Conservation (phyloP, 768 basidiomycete species). For the Serendipita sp. region DNA sequence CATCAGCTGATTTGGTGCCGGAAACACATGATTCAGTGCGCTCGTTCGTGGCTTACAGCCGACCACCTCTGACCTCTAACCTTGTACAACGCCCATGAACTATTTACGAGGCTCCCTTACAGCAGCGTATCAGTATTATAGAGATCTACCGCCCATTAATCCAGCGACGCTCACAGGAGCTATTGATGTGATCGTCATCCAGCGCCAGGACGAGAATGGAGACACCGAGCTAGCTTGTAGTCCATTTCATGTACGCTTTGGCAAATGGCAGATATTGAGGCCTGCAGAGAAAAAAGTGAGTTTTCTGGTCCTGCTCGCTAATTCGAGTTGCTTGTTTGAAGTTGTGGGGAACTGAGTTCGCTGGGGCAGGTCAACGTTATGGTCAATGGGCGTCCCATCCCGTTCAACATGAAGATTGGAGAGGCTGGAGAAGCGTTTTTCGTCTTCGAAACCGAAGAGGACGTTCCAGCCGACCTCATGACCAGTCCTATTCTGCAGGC, state of each 20-base stretch:
- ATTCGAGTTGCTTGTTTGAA: neutral
- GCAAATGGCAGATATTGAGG: constrained; percentile 88
- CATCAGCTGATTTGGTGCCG: too few relatives aligned
- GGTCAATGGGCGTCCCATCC: constrained; percentile 73
- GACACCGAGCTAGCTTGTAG: constrained; percentile 67
- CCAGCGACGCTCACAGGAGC: constrained; percentile 95
- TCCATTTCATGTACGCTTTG: constrained; percentile 95
- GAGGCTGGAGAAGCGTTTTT: constrained; percentile 99
- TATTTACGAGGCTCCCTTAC: constrained; percentile 75
- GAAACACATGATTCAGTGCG: too few relatives aligned
- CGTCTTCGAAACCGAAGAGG: constrained; percentile 90
- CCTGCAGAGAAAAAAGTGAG: constrained; percentile 85
- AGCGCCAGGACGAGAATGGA: constrained; percentile 47
- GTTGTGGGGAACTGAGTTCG: neutral
- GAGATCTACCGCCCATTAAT: constrained; percentile 71
- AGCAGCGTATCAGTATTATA: constrained; percentile 81
- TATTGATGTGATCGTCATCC: constrained; percentile 95
- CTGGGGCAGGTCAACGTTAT: constrained; percentile 60
- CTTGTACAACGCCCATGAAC: constrained; percentile 38
- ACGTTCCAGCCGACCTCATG: constrained; percentile 82
- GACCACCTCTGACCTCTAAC: neutral
- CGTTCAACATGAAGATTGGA: constrained; percentile 96
- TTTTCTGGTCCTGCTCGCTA: neutral
- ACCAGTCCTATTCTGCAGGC: constrained; percentile 69
- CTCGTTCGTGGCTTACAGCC: neutral